Percentiles rank a stretch among this genome's conserved stretches.
Conservation (phyloP, 2,329 filamentous ascomycete species). For the Lecanosticta acicola region DNA sequence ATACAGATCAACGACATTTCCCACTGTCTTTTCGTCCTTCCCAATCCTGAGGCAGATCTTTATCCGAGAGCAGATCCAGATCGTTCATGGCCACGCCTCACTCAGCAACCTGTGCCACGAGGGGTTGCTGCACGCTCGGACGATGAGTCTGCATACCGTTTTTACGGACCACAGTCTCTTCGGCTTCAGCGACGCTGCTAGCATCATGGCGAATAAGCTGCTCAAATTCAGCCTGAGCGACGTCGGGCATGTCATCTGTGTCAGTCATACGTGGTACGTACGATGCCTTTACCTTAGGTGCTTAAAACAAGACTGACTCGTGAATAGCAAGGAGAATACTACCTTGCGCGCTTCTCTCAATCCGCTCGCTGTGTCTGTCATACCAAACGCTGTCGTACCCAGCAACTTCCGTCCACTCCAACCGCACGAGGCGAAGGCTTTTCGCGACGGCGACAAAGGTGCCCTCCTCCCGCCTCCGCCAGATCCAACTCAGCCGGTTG, state of each 20-base stretch:
- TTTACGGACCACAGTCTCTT: conserved; percentile 98
- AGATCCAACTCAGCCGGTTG: conserved; percentile 61
- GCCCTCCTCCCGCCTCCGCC: conserved; percentile 41
- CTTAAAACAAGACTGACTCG: conserved; percentile 20
- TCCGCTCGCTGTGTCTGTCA: conserved; percentile 94
- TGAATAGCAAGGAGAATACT: conserved; percentile 85
- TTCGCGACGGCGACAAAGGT: conserved; percentile 21
- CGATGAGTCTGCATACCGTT: conserved; percentile 92
- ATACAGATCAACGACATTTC: conserved; percentile 87
- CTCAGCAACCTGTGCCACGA: conserved; percentile 91
- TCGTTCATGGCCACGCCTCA: conserved; percentile 95
- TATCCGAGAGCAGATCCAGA: conserved; percentile 89
- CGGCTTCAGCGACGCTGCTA: conserved; percentile 92
- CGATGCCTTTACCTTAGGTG: background rate
- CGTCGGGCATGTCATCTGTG: conserved; percentile 96
- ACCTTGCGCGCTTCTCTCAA: conserved; percentile 90
- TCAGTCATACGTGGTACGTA: conserved; percentile 90
- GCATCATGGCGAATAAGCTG: conserved; percentile 94
- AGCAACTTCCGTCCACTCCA: conserved; percentile 82
- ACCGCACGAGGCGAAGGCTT: conserved; percentile 29
- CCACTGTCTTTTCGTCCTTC: conserved; percentile 97
- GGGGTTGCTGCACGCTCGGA: conserved; percentile 86
- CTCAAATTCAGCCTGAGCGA: conserved; percentile 94
- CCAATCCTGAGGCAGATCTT: conserved; percentile 96
- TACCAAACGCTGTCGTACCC: conserved; percentile 94